phyloP scores from a whole-genome alignment of 176 grass and related monocot genomes.

The Areca catechu region DNA sequence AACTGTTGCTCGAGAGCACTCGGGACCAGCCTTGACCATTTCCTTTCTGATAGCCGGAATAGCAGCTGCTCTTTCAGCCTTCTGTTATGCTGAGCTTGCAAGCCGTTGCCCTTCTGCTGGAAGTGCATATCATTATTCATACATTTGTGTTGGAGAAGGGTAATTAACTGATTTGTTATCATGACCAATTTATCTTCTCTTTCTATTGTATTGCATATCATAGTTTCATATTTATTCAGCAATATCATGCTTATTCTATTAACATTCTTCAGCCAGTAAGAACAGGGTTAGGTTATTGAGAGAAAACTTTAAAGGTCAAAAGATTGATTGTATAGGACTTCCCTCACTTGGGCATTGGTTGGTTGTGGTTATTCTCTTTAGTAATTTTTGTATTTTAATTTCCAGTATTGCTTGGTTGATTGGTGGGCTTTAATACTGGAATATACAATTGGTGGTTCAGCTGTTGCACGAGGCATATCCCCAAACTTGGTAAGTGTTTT shows the following conservation, averaged over 20 bases:
- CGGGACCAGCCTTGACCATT: conserved; percentile 63
- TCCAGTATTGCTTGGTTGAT: conserved; percentile 92
- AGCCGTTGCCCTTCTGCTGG: conserved; percentile 79
- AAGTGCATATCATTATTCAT: conserved; percentile 78
- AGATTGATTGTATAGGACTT: too few relatives aligned
- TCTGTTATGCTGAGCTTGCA: conserved; percentile 82
- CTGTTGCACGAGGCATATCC: conserved; percentile 94
- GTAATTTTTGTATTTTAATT: conserved; percentile 11
- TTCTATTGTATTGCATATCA: too few relatives aligned
- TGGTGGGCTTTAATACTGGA: conserved; percentile 95
- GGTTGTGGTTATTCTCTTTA: too few relatives aligned
- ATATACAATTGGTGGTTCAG: conserved; percentile 91
- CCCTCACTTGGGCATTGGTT: too few relatives aligned
- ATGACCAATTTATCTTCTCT: too few relatives aligned
- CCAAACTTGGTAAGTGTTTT: conserved; percentile 69
- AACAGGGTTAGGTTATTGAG: neutral
- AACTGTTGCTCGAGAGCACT: conserved; percentile 65
- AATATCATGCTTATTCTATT: too few relatives aligned
- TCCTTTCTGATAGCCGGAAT: conserved; percentile 85
- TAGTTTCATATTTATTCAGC: too few relatives aligned
- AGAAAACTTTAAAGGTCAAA: too few relatives aligned
- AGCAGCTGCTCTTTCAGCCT: conserved; percentile 72
- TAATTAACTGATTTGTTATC: conserved; percentile 24
- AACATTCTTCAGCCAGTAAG: neutral
- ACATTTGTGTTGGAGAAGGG: conserved; percentile 80